These are phyloP conservation scores for Rhizophora apiculata DNA, from an alignment of 345 rosid genomes.

Conservation along the genomic window DNA sequence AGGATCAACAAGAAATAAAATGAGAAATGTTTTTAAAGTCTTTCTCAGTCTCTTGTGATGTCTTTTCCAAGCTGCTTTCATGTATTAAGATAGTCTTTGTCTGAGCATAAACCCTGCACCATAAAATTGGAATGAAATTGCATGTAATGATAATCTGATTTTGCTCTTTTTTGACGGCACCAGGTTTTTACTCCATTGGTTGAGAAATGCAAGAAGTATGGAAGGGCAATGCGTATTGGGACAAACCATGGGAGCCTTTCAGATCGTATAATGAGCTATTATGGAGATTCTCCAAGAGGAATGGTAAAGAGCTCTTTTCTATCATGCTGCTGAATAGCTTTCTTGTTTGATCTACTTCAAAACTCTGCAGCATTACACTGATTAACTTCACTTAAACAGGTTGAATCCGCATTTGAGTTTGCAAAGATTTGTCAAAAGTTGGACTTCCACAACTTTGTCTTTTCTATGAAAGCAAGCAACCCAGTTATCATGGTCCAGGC, in stretches of 20 bases:
- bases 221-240: slow-evolving; percentile 99
- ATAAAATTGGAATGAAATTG: neutral
- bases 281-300: slow-evolving; percentile 98
- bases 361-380: slow-evolving; percentile 18
- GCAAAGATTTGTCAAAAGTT: slow-evolving; percentile 88
- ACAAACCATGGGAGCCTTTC: slow-evolving; percentile 99
- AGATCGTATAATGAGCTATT: slow-evolving; percentile 97
- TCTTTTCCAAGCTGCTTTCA: slow-evolving; percentile 4
- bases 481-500: slow-evolving; percentile 99
- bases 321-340: slow-evolving; percentile 14
- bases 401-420: slow-evolving; percentile 98
- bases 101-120: neutral
- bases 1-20: no score
- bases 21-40: no score
- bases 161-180: neutral
- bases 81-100: slow-evolving; percentile 1
- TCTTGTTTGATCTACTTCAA: slow-evolving; percentile 11
- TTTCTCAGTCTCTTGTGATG: no score
- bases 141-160: neutral
- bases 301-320: slow-evolving; percentile 53
- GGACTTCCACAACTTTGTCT: slow-evolving; percentile 94
- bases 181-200: slow-evolving; percentile 95
- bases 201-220: slow-evolving; percentile 94
- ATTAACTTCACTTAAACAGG: slow-evolving; percentile 48
- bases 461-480: slow-evolving; percentile 99